These are phyloP conservation scores for Voacanga thouarsii DNA, from an alignment of 257 asterid species.

Conservation along the genomic window DNA sequence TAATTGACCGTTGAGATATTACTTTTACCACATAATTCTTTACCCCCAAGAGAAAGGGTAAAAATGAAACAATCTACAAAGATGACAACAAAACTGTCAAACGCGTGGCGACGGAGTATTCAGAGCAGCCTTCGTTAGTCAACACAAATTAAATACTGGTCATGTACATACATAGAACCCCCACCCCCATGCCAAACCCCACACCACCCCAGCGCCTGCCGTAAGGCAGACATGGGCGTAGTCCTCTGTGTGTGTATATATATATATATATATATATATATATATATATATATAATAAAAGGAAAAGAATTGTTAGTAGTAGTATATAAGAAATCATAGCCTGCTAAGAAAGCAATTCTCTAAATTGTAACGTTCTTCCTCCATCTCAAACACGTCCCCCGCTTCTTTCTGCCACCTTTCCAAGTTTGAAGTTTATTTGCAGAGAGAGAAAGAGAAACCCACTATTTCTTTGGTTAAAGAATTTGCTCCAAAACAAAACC, in stretches of 20 bases:
- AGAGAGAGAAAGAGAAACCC: not conserved
- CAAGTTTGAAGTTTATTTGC: not conserved
- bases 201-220: too few relatives aligned
- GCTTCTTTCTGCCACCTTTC: slow-evolving; percentile 19
- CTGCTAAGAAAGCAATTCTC: not conserved
- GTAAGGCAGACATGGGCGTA: not conserved
- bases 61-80: not conserved
- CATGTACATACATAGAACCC: not conserved
- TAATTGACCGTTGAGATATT: too few relatives aligned
- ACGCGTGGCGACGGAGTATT: slow-evolving; percentile 7
- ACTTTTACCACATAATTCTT: too few relatives aligned
- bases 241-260: not conserved
- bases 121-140: not conserved
- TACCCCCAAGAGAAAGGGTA: not conserved
- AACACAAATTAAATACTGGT: not conserved
- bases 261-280: not conserved
- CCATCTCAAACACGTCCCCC: slow-evolving; percentile 20
- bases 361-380: slow-evolving; percentile 11
- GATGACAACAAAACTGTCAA: not conserved
- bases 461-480: not conserved
- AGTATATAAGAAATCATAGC: not conserved
- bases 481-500: not conserved
- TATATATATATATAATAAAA: too few relatives aligned
- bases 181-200: too few relatives aligned
- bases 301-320: not conserved